A percentile compares a stretch with the other conserved stretches of the same genome.
Conservation (phyloP, 1,139 yeast species). For the Pneumocystis jirovecii region DNA sequence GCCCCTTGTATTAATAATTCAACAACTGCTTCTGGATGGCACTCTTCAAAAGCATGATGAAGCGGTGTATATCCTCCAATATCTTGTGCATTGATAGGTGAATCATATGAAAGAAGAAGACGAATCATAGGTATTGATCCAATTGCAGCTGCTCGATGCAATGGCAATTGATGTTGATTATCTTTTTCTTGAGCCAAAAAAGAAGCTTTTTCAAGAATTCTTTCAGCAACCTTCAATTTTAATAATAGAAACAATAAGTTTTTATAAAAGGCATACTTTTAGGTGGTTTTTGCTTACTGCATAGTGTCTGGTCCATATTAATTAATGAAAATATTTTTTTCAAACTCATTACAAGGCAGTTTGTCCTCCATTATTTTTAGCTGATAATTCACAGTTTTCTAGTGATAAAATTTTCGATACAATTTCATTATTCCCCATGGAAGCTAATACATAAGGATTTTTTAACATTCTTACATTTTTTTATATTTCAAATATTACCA, state of each 20-base stretch:
- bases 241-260: conserved; percentile 27
- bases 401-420: conserved; percentile 34
- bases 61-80: conserved; percentile 68
- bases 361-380: conserved; percentile 50
- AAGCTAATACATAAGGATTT: conserved; percentile 80
- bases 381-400: conserved; percentile 34
- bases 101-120: conserved; percentile 37
- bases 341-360: conserved; percentile 60
- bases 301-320: neutral
- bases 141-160: conserved; percentile 72
- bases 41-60: conserved; percentile 87
- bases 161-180: conserved; percentile 45
- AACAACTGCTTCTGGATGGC: conserved; percentile 65
- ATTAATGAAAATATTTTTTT: neutral
- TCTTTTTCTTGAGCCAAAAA: conserved; percentile 57
- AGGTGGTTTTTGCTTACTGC: conserved; percentile 46
- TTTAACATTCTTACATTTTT: conserved; percentile 21
- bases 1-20: conserved; percentile 53
- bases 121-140: conserved; percentile 48
- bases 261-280: conserved; percentile 18
- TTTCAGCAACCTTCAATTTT: conserved; percentile 29
- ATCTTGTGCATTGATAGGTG: conserved; percentile 58
- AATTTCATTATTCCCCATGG: conserved; percentile 48
- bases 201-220: conserved; percentile 21
- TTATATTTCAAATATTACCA: conserved; percentile 6